A percentile compares a stretch with the other conserved stretches of the same genome.
Evolutionary conservation across 768 basidiomycete genomes (phyloP).

Genomic region (Tricholoma saponaceum): DNA sequence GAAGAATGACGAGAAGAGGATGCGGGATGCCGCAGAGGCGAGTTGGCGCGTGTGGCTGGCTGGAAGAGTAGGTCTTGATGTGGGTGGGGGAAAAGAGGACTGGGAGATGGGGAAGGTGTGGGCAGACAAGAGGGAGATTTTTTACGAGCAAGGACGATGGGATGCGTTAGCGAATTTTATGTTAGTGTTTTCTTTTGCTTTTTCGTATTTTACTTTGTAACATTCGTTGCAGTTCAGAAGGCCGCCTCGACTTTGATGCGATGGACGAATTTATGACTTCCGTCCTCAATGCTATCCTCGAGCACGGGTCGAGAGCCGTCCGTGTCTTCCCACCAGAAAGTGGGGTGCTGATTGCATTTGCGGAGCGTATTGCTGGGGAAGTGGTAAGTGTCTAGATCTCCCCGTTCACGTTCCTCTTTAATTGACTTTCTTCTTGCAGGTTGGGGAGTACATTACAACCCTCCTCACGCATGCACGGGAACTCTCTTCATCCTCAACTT

Average conservation of each 20-base stretch:
- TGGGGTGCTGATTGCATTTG: slow-evolving; percentile 74
- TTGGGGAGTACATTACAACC: slow-evolving; percentile 82
- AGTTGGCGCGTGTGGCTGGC: slow-evolving; percentile 81
- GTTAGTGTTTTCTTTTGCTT: slow-evolving; percentile 34
- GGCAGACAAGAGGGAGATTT: slow-evolving; percentile 93
- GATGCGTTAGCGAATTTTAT: slow-evolving; percentile 80
- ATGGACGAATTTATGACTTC: slow-evolving; percentile 90
- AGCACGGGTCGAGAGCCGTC: slow-evolving; percentile 78
- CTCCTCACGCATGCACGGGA: slow-evolving; percentile 76
- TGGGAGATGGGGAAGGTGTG: slow-evolving; percentile 96
- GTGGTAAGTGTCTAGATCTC: slow-evolving; percentile 48
- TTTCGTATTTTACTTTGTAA: not conserved
- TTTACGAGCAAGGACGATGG: slow-evolving; percentile 83
- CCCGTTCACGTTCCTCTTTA: not conserved
- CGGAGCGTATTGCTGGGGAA: slow-evolving; percentile 80
- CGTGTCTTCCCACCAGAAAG: slow-evolving; percentile 83
- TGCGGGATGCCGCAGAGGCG: slow-evolving; percentile 78
- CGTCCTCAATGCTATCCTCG: slow-evolving; percentile 57
- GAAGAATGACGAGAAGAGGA: slow-evolving; percentile 62
- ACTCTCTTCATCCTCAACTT: slow-evolving; percentile 25
- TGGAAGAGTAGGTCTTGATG: not conserved
- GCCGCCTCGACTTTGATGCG: slow-evolving; percentile 76
- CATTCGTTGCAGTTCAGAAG: slow-evolving; percentile 37
- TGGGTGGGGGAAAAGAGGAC: slow-evolving; percentile 33
- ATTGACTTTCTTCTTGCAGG: slow-evolving; percentile 41